phyloP scores from a whole-genome alignment of 148 eudicot genomes.

The Rhododendron griersonianum region DNA sequence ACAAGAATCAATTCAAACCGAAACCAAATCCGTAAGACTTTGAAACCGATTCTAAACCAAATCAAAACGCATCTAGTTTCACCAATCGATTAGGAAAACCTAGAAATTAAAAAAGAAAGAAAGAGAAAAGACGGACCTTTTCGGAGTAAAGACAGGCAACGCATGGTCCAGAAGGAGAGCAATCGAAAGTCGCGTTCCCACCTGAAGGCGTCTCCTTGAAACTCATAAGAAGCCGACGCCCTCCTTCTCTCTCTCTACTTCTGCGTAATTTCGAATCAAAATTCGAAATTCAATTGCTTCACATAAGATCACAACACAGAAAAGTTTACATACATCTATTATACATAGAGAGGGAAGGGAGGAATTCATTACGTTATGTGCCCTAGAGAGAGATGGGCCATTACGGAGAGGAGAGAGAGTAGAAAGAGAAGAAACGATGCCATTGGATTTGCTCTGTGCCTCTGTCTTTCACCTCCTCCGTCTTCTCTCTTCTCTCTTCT shows the following conservation, averaged over 20 bases:
- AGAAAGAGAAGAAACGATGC: conserved; percentile 11
- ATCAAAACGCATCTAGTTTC: not conserved
- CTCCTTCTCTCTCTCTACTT: not conserved
- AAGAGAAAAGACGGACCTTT: conserved; percentile 44
- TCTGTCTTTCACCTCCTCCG: not conserved
- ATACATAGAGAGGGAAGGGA: not conserved
- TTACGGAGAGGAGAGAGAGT: conserved; percentile 7
- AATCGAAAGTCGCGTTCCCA: conserved; percentile 64
- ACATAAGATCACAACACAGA: not conserved
- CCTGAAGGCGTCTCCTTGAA: conserved; percentile 59
- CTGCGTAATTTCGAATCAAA: not conserved
- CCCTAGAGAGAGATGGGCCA: conserved; percentile 17
- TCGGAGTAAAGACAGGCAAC: conserved; percentile 72
- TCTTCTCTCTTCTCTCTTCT: not conserved
- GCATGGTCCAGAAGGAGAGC: conserved; percentile 93
- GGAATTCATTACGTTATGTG: conserved; percentile 19
- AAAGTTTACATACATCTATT: not conserved
- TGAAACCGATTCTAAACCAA: not conserved
- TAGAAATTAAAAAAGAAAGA: not conserved
- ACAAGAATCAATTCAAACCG: not conserved
- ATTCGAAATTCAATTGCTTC: not conserved
- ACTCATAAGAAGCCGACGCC: conserved; percentile 41
- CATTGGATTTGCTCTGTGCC: not conserved
- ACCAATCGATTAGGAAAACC: not conserved
- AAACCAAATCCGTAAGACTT: not conserved